Evolutionary conservation across 2,329 filamentous ascomycete species (phyloP).

Genomic region (Trichoderma gracile): DNA sequence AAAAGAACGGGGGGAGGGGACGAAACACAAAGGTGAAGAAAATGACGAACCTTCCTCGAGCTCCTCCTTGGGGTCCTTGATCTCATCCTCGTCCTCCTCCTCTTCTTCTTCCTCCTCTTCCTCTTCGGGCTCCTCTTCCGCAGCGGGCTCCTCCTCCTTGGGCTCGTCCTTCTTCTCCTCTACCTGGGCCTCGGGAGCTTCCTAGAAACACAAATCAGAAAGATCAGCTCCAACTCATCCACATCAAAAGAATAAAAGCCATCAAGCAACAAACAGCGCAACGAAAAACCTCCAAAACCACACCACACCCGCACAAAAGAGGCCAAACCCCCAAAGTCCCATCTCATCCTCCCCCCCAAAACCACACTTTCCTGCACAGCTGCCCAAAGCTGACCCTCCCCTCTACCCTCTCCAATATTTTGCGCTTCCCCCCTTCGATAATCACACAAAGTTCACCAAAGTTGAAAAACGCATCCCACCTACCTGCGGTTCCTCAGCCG

Average conservation of each 20-base stretch:
- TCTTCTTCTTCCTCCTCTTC: conserved; percentile 65
- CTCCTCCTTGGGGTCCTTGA: conserved; percentile 83
- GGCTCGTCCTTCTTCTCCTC: conserved; percentile 51
- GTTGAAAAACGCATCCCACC: too few relatives aligned
- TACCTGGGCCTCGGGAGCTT: conserved; percentile 41
- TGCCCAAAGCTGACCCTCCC: conserved; percentile 11
- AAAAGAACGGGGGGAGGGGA: neutral
- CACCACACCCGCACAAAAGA: neutral
- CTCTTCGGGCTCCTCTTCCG: conserved; percentile 59
- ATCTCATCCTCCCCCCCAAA: neutral
- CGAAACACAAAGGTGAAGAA: neutral
- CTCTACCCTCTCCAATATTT: too few relatives aligned
- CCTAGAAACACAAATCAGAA: conserved; percentile 29
- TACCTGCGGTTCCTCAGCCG: conserved; percentile 65
- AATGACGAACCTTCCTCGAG: conserved; percentile 81
- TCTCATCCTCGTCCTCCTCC: conserved; percentile 78
- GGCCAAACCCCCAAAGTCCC: neutral
- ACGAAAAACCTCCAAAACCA: too few relatives aligned
- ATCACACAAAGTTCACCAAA: too few relatives aligned
- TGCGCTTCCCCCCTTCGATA: too few relatives aligned
- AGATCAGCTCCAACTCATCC: too few relatives aligned
- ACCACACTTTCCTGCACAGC: conserved; percentile 13
- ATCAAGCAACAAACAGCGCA: neutral
- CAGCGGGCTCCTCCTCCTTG: conserved; percentile 51
- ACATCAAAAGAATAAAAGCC: neutral